Conservation (phyloP, 352 stramenopile species). For the Pythium brachiatum region DNA sequence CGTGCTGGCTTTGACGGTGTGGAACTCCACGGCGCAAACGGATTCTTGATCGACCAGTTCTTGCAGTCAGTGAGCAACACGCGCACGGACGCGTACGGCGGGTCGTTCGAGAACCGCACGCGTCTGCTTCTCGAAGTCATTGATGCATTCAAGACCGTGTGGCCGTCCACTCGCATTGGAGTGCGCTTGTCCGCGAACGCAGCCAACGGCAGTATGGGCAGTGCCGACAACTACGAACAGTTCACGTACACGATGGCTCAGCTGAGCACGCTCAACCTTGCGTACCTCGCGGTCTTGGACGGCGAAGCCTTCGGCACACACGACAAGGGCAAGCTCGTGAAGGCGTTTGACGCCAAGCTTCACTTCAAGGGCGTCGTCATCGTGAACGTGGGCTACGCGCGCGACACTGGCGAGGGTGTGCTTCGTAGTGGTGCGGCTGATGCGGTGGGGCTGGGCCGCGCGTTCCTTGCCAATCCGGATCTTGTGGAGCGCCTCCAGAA, state of each 20-base stretch:
- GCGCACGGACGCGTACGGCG: slow-evolving; percentile 68
- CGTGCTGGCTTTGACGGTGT: slow-evolving; percentile 30
- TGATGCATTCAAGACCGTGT: slow-evolving; percentile 24
- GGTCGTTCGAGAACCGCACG: slow-evolving; percentile 56
- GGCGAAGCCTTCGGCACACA: slow-evolving; percentile 48
- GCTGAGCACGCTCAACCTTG: slow-evolving; percentile 35
- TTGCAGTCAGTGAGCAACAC: slow-evolving; percentile 60
- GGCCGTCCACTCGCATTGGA: slow-evolving; percentile 9
- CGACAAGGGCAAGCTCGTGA: slow-evolving; percentile 29
- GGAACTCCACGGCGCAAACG: slow-evolving; percentile 84
- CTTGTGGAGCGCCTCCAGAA: slow-evolving; percentile 29
- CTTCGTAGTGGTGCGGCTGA: slow-evolving; percentile 25
- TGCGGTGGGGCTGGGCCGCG: slow-evolving; percentile 30
- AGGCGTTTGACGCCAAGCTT: slow-evolving; percentile 25
- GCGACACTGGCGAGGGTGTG: slow-evolving; percentile 20
- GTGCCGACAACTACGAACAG: slow-evolving; percentile 36
- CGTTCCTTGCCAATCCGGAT: slow-evolving; percentile 45
- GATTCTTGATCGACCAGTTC: slow-evolving; percentile 88
- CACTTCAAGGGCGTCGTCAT: slow-evolving; percentile 38
- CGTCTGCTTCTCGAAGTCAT: slow-evolving; percentile 53
- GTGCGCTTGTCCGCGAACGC: slow-evolving; percentile 29
- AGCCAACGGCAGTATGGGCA: slow-evolving; percentile 37
- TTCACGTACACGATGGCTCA: slow-evolving; percentile 34
- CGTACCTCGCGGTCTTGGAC: slow-evolving; percentile 51
- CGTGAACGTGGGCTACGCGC: slow-evolving; percentile 36